Base-by-base conservation (phyloP, 129 eudicot species). In the Scalesia atractyloides region DNA sequence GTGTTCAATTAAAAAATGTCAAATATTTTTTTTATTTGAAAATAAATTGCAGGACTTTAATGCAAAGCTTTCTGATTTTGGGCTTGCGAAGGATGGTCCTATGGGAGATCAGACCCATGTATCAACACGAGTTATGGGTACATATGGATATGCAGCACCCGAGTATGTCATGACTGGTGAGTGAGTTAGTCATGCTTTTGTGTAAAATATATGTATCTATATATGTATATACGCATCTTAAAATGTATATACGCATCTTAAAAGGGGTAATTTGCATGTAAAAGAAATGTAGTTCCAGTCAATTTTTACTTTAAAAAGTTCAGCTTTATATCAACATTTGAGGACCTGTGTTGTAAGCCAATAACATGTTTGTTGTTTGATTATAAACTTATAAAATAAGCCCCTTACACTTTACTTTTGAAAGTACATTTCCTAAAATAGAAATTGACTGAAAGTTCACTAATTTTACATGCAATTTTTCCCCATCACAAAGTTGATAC, bases 71-170 rank as follows among this genome's bases (percentile, higher is more conserved):
- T 93, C 98, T 64, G 98, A 93, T 81, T 93, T 93, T 66, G 98
- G 98, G 65, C 90, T 93, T 43, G 98, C 96, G 2, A 93, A 91
- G 82, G 95, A 87, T 66, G 98, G 98, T 68, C 96, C 98, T 7
- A 89, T 86, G 83, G 96, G 98, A 66, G 98, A 93, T 78, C 96
- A 93, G 76, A 93, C 98, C 15, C 98, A 93, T 69, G 98, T 89
- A 16, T 93, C 98, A 24, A 93, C 98, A 19, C 91, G 98, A 50
- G 98, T 93, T 20, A 89, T 93, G 98, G 98, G 96, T 65, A 93
- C 98, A 54, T 93, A 87, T 37, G 98, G 98, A 19, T 93, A 93
- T 81, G 98, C 98, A 52, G 98, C 98, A 71, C 98, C 98, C 13
- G 98, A 93, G 79, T 89, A 93, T 81, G 89, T 93, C 69, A 85